Evolutionary conservation across 257 asterid species (phyloP).

Genomic region (Solanum bukasovii): DNA sequence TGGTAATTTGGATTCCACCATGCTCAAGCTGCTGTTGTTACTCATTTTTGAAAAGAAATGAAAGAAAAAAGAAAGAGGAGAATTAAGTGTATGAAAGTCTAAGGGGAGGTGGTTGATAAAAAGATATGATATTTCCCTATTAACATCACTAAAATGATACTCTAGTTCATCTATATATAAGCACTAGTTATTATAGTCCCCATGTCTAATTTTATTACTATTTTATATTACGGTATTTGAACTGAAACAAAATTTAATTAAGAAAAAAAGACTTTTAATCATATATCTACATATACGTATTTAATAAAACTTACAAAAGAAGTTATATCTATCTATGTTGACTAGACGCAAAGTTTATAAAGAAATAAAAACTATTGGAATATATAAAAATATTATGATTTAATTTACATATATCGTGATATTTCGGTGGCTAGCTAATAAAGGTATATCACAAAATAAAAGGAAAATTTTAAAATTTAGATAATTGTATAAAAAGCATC

Average conservation of each 20-base stretch:
- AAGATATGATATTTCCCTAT: neutral
- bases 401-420: neutral
- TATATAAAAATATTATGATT: neutral
- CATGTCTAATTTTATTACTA: neutral
- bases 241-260: neutral
- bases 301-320: neutral
- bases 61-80: neutral
- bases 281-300: neutral
- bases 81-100: neutral
- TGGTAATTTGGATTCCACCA: conserved; percentile 77
- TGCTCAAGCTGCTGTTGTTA: conserved; percentile 33
- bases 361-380: neutral
- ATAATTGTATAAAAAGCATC: neutral
- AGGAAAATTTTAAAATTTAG: neutral
- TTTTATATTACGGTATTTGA: neutral
- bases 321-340: neutral
- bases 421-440: neutral
- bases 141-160: neutral
- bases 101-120: neutral
- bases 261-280: neutral
- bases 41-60: conserved; percentile 23
- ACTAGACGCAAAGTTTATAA: neutral
- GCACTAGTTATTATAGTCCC: neutral
- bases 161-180: neutral
- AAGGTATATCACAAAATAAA: neutral